phyloP scores from a whole-genome alignment of 306 rosid genomes.

The Acacia acuminata region DNA sequence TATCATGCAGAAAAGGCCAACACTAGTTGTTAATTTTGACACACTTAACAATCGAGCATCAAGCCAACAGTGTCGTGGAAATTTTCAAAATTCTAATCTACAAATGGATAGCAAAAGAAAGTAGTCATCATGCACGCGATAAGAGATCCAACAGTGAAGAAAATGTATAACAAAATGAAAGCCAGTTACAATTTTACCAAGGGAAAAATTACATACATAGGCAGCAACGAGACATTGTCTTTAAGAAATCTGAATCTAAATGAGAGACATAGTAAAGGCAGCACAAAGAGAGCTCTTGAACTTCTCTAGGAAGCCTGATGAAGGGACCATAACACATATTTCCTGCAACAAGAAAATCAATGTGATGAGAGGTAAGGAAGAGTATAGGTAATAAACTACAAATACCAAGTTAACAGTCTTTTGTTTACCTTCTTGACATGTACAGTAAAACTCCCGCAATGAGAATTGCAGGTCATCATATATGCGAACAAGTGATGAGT shows the following conservation, averaged over 20 bases:
- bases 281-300: slow-evolving; percentile 78
- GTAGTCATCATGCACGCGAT: slow-evolving; percentile 4
- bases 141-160: slow-evolving; percentile 6
- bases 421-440: slow-evolving; percentile 54
- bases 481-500: slow-evolving; percentile 55
- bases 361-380: slow-evolving; percentile 29
- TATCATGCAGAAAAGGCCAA: background rate
- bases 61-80: background rate
- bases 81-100: background rate
- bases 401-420: slow-evolving; percentile 14
- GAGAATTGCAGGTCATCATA: slow-evolving; percentile 60
- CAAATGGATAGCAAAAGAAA: background rate
- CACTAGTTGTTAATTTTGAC: background rate
- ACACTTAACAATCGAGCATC: background rate
- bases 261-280: slow-evolving; percentile 67
- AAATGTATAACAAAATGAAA: background rate
- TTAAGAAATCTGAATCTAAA: slow-evolving; percentile 58
- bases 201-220: slow-evolving; percentile 54
- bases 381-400: background rate
- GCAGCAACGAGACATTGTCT: slow-evolving; percentile 77
- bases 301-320: slow-evolving; percentile 69
- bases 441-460: slow-evolving; percentile 57
- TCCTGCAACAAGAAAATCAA: slow-evolving; percentile 54
- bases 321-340: slow-evolving; percentile 65
- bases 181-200: slow-evolving; percentile 10